Base-by-base conservation (phyloP, 805 yeast genomes). In the Candida odintsovae region DNA sequence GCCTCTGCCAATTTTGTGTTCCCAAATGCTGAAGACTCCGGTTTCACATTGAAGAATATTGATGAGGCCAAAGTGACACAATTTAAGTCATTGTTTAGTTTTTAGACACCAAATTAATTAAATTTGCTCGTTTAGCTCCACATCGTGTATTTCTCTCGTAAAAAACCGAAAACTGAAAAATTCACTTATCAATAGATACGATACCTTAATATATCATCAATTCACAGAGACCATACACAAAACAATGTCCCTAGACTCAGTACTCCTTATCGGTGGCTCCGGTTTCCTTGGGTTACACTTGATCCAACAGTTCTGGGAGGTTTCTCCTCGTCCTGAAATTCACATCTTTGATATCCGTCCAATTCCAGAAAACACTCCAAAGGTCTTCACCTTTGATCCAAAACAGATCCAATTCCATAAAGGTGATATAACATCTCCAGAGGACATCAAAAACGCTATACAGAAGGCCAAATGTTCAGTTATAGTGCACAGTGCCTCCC, bases 401-500 rank as follows among this genome's bases (percentile, higher is more conserved):
- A 50, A 63, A 1, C 67, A 75, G 41, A 76, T 92, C 45, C 61
- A 60, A 1, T 81, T 83, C 51, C 86, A 82, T 63, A 72, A 82
- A 54, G 98, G 97, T 42, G 98, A 94, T 60, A 68, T 94, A 52
- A 88, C 98, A 0, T 79, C 85, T 0, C 76, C 73, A 25, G 76
- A 69, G 10, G 95, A 88, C 58, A 83, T 94, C 6, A 62, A 68
- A 3, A 59, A 65, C 7, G 96, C 95, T 0, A 77, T 92, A 35
- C 62, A 66, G 29, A 63, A 59, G 13, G 72, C 84, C 26, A 63
- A 72, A 35, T 89, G 95, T 41, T 75, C 78, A 38, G 90, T 88
- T 1, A 78, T 94, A 21, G 96, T 94, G 9, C 98, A 95, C 62
- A 86, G 96, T 1, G 99, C 98, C 2, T 92, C 98, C 12, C 99